phyloP scores from a whole-genome alignment of 306 rosid genomes.

The Canavalia gladiata region DNA sequence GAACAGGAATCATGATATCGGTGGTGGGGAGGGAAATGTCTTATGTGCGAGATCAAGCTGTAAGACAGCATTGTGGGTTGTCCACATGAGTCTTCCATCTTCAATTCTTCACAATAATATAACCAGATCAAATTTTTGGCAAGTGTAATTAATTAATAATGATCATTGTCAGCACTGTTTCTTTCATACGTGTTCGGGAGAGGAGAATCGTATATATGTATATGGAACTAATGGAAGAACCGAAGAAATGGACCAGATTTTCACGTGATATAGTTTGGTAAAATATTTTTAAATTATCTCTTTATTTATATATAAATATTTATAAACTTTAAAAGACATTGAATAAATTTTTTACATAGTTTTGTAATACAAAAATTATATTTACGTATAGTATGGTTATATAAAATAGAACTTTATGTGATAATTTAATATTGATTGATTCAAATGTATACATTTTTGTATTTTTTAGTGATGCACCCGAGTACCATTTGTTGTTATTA shows the following conservation, averaged over 20 bases:
- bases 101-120: conserved; percentile 44
- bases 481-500: not conserved
- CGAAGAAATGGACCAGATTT: not conserved
- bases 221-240: not conserved
- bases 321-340: not conserved
- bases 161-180: not conserved
- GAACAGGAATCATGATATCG: not conserved
- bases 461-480: not conserved
- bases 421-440: not conserved
- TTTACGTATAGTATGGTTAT: not conserved
- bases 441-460: not conserved
- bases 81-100: conserved; percentile 43
- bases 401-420: not conserved
- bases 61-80: conserved; percentile 45
- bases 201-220: not conserved
- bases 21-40: conserved; percentile 43
- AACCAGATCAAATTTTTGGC: conserved; percentile 38
- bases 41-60: conserved; percentile 47
- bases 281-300: not conserved
- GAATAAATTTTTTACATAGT: not conserved
- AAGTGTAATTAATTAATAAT: conserved; percentile 18
- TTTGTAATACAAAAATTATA: not conserved
- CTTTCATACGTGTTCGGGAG: not conserved
- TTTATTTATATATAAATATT: not conserved
- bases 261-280: not conserved